A percentile compares a stretch with the other conserved stretches of the same genome.
Evolutionary conservation across 495 filamentous ascomycete genomes (phyloP).

Genomic region (Penicillium alfredii): DNA sequence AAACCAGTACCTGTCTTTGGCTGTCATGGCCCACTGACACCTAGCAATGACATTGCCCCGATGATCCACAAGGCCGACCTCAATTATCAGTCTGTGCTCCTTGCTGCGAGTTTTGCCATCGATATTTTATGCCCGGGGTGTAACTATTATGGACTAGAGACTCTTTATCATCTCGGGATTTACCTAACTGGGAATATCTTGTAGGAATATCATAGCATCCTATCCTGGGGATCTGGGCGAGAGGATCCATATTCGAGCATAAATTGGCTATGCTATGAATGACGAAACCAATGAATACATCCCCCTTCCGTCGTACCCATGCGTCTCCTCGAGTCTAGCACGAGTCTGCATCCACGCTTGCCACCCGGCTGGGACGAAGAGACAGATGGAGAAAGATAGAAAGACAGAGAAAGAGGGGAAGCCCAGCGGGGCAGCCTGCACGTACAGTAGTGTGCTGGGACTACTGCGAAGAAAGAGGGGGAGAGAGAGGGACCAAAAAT

Average conservation of each 20-base stretch:
- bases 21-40: too few species aligned
- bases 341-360: slow-evolving; percentile 10
- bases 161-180: too few species aligned
- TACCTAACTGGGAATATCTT: too few species aligned
- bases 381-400: too few species aligned
- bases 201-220: too few species aligned
- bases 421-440: not conserved
- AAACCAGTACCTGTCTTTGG: too few species aligned
- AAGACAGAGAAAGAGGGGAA: not conserved
- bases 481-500: not conserved
- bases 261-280: too few species aligned
- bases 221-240: too few species aligned
- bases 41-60: not conserved
- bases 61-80: not conserved
- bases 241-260: too few species aligned
- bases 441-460: slow-evolving; percentile 5
- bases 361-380: slow-evolving; percentile 3
- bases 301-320: slow-evolving; percentile 4
- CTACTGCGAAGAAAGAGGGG: not conserved
- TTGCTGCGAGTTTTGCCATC: slow-evolving; percentile 11
- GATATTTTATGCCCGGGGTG: slow-evolving; percentile 10
- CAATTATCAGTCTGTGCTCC: slow-evolving; percentile 10
- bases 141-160: too few species aligned
- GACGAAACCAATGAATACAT: not conserved
- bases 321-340: slow-evolving; percentile 5